Conservation (phyloP, 441 rosid species). For the Bocquillonia castaneifolia region DNA sequence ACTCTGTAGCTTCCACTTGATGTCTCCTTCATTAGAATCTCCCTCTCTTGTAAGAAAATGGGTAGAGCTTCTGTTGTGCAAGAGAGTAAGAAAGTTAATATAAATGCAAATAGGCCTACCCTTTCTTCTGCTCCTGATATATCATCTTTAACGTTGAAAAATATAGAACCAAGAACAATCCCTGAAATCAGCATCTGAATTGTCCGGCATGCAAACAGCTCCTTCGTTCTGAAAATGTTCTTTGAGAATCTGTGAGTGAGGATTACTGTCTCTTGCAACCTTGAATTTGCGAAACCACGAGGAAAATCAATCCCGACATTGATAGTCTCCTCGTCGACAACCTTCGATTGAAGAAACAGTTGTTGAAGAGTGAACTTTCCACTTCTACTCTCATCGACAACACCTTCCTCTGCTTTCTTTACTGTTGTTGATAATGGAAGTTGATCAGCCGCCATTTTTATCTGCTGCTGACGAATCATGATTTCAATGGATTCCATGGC, state of each 20-base stretch:
- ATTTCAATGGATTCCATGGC: constrained; percentile 76
- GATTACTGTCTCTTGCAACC: constrained; percentile 57
- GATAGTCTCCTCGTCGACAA: constrained; percentile 50
- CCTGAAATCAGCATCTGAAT: constrained; percentile 82
- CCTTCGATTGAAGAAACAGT: constrained; percentile 75
- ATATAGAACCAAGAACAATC: constrained; percentile 76
- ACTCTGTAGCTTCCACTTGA: constrained; percentile 83
- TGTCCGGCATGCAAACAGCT: constrained; percentile 71
- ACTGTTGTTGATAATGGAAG: constrained; percentile 18
- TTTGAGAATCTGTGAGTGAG: constrained; percentile 84
- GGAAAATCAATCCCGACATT: constrained; percentile 33
- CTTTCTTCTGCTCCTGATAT: constrained; percentile 63
- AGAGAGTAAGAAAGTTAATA: constrained; percentile 74
- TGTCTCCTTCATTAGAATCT: constrained; percentile 85
- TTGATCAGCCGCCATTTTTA: neutral
- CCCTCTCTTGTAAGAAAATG: constrained; percentile 80
- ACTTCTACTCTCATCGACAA: constrained; percentile 36
- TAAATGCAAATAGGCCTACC: constrained; percentile 90
- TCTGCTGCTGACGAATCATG: constrained; percentile 33
- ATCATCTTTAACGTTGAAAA: constrained; percentile 53
- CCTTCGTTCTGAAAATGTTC: constrained; percentile 78
- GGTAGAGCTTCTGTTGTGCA: constrained; percentile 90
- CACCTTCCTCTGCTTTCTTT: constrained; percentile 30
- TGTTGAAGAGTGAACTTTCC: constrained; percentile 72
- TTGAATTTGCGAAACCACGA: constrained; percentile 56